A percentile compares a stretch with the other conserved stretches of the same genome.
phyloP scores from a whole-genome alignment of 176 grass and related monocot species.

The Juncus inflexus region DNA sequence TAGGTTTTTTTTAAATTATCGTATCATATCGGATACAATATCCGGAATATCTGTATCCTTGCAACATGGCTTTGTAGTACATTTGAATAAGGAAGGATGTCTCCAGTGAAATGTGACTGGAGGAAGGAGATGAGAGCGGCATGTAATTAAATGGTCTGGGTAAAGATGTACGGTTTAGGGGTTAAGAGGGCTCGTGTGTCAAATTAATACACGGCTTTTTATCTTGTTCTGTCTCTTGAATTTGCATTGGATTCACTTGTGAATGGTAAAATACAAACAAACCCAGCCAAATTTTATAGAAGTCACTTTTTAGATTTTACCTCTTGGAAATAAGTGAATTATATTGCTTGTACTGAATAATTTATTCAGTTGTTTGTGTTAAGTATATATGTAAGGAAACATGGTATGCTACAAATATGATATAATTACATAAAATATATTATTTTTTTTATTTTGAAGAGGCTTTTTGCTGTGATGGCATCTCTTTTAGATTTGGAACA shows the following conservation, averaged over 20 bases:
- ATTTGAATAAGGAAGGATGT: not conserved
- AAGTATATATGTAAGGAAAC: too few species aligned
- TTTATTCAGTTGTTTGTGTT: too few species aligned
- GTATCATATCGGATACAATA: too few species aligned
- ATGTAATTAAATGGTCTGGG: not conserved
- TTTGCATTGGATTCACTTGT: conserved; percentile 25
- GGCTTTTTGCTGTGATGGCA: too few species aligned
- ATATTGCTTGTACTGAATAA: too few species aligned
- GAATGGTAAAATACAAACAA: conserved; percentile 10
- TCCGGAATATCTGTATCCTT: not conserved
- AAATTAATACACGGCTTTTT: conserved; percentile 1
- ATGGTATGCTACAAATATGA: too few species aligned
- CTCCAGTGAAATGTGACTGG: not conserved
- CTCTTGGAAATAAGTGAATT: too few species aligned
- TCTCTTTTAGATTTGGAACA: too few species aligned
- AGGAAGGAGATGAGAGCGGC: not conserved
- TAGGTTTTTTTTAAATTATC: too few species aligned
- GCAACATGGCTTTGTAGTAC: not conserved
- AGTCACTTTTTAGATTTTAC: conserved; percentile 4
- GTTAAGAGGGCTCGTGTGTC: conserved; percentile 10
- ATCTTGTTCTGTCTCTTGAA: too few species aligned
- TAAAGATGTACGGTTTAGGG: not conserved
- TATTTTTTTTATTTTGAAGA: too few species aligned
- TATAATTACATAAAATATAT: too few species aligned
- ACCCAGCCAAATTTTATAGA: conserved; percentile 8